phyloP scores from a whole-genome alignment of 2,329 filamentous ascomycete species.

The Akanthomyces muscarius region DNA sequence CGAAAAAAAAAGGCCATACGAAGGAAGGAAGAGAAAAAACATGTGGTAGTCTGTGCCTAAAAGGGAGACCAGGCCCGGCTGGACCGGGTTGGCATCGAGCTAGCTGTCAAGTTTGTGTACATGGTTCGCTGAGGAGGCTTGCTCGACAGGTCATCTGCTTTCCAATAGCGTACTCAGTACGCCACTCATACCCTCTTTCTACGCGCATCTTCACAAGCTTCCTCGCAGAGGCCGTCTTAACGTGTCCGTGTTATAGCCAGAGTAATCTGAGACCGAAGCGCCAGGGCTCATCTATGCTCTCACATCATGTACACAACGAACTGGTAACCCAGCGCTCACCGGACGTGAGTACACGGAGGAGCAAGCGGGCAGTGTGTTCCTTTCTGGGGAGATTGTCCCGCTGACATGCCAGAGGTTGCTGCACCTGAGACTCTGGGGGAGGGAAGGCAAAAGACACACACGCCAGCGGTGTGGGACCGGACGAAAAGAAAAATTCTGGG shows the following conservation, averaged over 20 bases:
- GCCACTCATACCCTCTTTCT: neutral
- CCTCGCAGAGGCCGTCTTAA: neutral
- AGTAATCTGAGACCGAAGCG: neutral
- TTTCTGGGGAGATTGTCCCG: too few relatives aligned
- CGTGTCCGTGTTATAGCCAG: neutral
- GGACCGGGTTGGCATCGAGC: neutral
- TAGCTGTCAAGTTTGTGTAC: neutral
- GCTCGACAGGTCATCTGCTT: conserved; percentile 2
- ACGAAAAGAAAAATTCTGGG: neutral
- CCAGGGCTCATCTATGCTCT: too few relatives aligned
- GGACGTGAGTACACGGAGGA: too few relatives aligned
- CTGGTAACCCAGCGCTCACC: too few relatives aligned
- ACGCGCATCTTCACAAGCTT: neutral
- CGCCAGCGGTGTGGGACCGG: neutral
- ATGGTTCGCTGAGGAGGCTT: neutral
- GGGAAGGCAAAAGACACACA: neutral
- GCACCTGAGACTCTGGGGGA: neutral
- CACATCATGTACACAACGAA: too few relatives aligned
- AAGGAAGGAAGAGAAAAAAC: neutral
- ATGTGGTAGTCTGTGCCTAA: neutral
- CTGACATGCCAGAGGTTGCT: too few relatives aligned
- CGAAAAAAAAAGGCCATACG: neutral
- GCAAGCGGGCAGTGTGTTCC: too few relatives aligned
- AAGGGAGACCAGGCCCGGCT: neutral
- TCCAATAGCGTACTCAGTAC: conserved; percentile 6